A percentile compares a stretch with the other conserved stretches of the same genome.
Evolutionary conservation across 2,329 filamentous ascomycete species (phyloP).

Genomic region (Zymoseptoria pseudotritici): DNA sequence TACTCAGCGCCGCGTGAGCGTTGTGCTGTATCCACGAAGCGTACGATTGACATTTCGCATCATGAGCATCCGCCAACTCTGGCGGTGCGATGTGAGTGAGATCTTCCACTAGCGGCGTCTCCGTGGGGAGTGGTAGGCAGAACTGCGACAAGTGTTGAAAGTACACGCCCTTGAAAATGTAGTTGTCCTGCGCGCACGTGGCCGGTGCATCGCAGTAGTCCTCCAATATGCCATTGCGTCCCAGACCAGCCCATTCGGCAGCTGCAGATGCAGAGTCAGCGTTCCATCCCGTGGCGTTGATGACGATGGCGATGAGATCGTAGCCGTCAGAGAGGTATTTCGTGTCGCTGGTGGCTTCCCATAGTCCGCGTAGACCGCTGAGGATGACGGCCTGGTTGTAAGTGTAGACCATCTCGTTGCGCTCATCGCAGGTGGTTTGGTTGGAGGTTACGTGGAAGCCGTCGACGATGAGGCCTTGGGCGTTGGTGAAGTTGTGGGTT

Average conservation of each 20-base stretch:
- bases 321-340: constrained; percentile 75
- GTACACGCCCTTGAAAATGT: constrained; percentile 94
- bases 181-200: constrained; percentile 72
- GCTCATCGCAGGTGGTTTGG: constrained; percentile 53
- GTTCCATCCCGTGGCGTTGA: constrained; percentile 70
- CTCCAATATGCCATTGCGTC: constrained; percentile 72
- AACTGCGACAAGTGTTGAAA: constrained; percentile 83
- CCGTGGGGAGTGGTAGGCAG: constrained; percentile 56
- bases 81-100: constrained; percentile 36
- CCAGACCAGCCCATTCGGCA: constrained; percentile 62
- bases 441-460: constrained; percentile 76
- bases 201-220: constrained; percentile 72
- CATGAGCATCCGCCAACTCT: constrained; percentile 42
- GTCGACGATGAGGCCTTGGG: constrained; percentile 65
- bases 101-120: constrained; percentile 35
- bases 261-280: constrained; percentile 7
- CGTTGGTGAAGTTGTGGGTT: constrained; percentile 71
- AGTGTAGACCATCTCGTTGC: constrained; percentile 86
- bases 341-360: constrained; percentile 64
- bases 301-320: constrained; percentile 61
- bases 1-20: constrained; percentile 62
- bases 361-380: constrained; percentile 73
- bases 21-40: constrained; percentile 72
- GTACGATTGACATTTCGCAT: constrained; percentile 58
- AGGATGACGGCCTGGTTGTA: constrained; percentile 94